phyloP scores from a whole-genome alignment of 2,329 filamentous ascomycete genomes.

The Fusarium sp. region DNA sequence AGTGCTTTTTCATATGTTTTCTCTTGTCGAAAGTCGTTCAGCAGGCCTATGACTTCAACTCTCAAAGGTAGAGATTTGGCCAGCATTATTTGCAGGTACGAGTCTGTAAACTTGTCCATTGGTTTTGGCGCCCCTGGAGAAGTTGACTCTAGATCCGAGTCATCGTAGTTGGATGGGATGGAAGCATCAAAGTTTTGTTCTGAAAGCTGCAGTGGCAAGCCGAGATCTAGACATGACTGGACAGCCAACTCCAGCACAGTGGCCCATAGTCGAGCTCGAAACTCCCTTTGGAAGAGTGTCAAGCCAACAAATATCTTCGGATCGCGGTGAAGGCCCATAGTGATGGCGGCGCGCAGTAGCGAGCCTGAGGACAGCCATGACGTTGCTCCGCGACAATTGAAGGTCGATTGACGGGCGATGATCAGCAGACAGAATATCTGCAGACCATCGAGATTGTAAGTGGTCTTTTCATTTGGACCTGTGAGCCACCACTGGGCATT shows the following conservation, averaged over 20 bases:
- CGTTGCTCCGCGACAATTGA: conserved; percentile 40
- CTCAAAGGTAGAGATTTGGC: conserved; percentile 35
- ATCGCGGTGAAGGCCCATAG: conserved; percentile 42
- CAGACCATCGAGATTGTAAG: conserved; percentile 39
- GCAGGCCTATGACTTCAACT: conserved; percentile 30
- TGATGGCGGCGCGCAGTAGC: conserved; percentile 38
- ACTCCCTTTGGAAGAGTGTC: conserved; percentile 32
- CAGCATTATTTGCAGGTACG: conserved; percentile 35
- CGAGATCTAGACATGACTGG: conserved; percentile 39
- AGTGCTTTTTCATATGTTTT: conserved; percentile 37
- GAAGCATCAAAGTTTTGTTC: conserved; percentile 32
- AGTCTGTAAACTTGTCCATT: conserved; percentile 29
- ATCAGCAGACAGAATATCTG: conserved; percentile 40
- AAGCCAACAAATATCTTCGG: conserved; percentile 33
- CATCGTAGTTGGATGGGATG: conserved; percentile 37
- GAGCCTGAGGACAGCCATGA: conserved; percentile 42
- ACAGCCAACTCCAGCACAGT: conserved; percentile 38
- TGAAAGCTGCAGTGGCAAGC: conserved; percentile 33
- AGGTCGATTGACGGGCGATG: conserved; percentile 39
- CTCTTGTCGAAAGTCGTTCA: conserved; percentile 37
- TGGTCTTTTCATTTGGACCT: conserved; percentile 38
- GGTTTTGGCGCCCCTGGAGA: conserved; percentile 3
- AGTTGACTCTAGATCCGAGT: conserved; percentile 30
- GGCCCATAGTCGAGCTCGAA: conserved; percentile 38
- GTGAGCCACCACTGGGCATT: conserved; percentile 44